phyloP scores from a whole-genome alignment of 1,284 basidiomycete species.

The Malassezia restricta region DNA sequence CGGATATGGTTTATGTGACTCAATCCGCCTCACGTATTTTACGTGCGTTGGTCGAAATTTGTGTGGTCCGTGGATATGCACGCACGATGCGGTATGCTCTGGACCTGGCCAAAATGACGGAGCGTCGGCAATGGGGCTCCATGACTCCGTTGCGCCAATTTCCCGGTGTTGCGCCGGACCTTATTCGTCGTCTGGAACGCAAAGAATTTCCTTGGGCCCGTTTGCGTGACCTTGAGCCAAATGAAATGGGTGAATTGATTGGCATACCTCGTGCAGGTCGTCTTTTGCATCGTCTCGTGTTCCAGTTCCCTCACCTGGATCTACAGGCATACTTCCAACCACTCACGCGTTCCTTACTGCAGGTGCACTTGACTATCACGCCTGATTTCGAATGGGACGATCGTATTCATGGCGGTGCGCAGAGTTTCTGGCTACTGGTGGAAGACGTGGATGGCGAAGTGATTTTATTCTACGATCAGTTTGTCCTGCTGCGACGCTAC shows the following conservation, averaged over 20 bases:
- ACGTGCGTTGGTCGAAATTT: constrained; percentile 95
- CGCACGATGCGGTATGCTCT: constrained; percentile 78
- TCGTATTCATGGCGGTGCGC: constrained; percentile 73
- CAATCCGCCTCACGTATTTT: constrained; percentile 59
- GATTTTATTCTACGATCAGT: constrained; percentile 84
- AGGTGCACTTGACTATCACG: constrained; percentile 53
- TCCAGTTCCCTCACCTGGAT: constrained; percentile 90
- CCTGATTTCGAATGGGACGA: constrained; percentile 98
- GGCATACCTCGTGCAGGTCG: constrained; percentile 76
- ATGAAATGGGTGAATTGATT: constrained; percentile 66
- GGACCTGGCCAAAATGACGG: constrained; percentile 89
- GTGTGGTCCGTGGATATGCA: constrained; percentile 95
- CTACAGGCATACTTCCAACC: constrained; percentile 49
- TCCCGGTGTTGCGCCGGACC: constrained; percentile 70
- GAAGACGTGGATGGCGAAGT: constrained; percentile 96
- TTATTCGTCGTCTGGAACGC: constrained; percentile 82
- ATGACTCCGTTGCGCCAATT: constrained; percentile 97
- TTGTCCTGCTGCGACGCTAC: constrained; percentile 79
- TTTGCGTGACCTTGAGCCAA: constrained; percentile 41
- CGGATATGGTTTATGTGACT: constrained; percentile 84
- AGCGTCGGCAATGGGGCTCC: constrained; percentile 71
- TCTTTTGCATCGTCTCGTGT: constrained; percentile 83
- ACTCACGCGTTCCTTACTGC: constrained; percentile 37
- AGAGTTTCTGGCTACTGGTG: constrained; percentile 78
- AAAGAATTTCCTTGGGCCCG: constrained; percentile 61